Evolutionary conservation across 2,329 filamentous ascomycete genomes (phyloP).

Genomic region (Kalaharituber pfeilii): DNA sequence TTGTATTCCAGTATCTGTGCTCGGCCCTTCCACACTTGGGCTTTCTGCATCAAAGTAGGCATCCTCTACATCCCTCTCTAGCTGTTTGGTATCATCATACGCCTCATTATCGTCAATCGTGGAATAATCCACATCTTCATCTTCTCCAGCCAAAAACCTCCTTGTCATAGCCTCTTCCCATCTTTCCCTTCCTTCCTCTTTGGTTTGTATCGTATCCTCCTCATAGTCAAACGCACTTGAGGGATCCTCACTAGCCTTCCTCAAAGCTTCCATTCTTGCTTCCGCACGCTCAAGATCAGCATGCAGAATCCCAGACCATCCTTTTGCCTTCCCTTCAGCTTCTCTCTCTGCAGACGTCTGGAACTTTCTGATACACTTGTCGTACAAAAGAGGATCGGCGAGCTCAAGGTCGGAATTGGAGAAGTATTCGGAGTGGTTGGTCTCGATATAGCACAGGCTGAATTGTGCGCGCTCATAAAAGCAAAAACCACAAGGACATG

Average conservation of each 20-base stretch:
- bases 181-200: constrained; percentile 47
- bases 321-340: constrained; percentile 52
- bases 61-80: constrained; percentile 48
- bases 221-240: neutral
- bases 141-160: constrained; percentile 57
- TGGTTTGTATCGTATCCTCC: constrained; percentile 31
- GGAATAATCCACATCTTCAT: constrained; percentile 62
- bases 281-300: constrained; percentile 61
- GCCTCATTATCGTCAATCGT: constrained; percentile 54
- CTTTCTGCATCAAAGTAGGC: constrained; percentile 67
- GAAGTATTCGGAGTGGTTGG: constrained; percentile 11
- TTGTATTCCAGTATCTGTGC: constrained; percentile 49
- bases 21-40: constrained; percentile 42
- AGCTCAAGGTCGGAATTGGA: constrained; percentile 40
- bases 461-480: neutral
- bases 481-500: neutral
- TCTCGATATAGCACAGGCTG: constrained; percentile 25
- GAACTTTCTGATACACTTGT: constrained; percentile 59
- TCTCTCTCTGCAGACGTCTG: constrained; percentile 57
- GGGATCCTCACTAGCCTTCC: constrained; percentile 30
- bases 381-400: constrained; percentile 66
- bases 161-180: constrained; percentile 58
- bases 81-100: constrained; percentile 47
- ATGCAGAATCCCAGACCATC: constrained; percentile 63
- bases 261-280: constrained; percentile 49